Conservation (phyloP, 495 filamentous ascomycete genomes). For the Aspergillus biplanus region DNA sequence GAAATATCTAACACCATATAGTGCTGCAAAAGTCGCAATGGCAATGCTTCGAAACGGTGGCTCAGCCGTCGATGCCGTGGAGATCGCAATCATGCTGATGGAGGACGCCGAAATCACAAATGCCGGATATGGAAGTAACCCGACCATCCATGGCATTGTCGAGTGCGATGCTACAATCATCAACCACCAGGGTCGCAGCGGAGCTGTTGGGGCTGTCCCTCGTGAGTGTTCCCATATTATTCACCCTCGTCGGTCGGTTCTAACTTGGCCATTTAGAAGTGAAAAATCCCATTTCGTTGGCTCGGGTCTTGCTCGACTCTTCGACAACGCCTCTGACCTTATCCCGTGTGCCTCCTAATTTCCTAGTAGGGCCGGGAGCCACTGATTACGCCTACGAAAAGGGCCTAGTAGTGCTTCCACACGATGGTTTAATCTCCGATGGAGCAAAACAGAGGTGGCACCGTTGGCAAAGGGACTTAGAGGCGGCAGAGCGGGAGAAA, state of each 20-base stretch:
- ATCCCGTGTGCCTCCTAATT: conserved; percentile 87
- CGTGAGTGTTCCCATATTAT: conserved; percentile 58
- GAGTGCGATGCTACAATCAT: conserved; percentile 94
- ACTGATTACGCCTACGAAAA: conserved; percentile 80
- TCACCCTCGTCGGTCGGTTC: neutral
- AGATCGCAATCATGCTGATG: conserved; percentile 81
- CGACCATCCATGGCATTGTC: conserved; percentile 85
- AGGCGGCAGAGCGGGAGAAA: conserved; percentile 46
- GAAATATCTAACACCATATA: conserved; percentile 38
- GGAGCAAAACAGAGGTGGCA: conserved; percentile 73
- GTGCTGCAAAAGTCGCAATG: conserved; percentile 82
- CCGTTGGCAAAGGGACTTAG: conserved; percentile 77
- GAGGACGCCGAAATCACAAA: conserved; percentile 97
- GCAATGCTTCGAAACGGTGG: conserved; percentile 74
- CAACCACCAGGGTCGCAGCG: conserved; percentile 87
- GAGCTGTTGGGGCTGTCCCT: conserved; percentile 86
- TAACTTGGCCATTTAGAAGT: conserved; percentile 60
- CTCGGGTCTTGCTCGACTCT: conserved; percentile 77
- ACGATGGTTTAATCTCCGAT: conserved; percentile 74
- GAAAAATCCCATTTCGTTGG: conserved; percentile 88
- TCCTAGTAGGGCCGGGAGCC: conserved; percentile 84
- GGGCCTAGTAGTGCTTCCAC: conserved; percentile 67
- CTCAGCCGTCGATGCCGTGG: conserved; percentile 86
- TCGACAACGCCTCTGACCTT: conserved; percentile 74
- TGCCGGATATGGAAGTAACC: conserved; percentile 92